Percentiles rank a stretch among this genome's conserved stretches.
Evolutionary conservation across 2,329 filamentous ascomycete genomes (phyloP).

Genomic region (Ceratocystis albifundus): DNA sequence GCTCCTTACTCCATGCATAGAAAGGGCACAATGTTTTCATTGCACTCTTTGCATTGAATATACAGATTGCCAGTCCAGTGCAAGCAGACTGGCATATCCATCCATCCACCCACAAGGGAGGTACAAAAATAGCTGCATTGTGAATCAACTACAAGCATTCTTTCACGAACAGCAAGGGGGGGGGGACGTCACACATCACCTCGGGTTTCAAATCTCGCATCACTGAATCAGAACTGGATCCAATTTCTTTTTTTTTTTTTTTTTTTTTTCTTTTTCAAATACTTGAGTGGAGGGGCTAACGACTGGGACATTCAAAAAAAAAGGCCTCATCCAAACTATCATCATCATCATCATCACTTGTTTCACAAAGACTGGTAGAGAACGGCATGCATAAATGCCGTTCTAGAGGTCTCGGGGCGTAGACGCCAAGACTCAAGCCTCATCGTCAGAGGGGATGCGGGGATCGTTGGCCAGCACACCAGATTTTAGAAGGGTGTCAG

Average conservation of each 20-base stretch:
- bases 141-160: too few relatives aligned
- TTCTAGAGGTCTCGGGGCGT: background rate
- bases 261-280: too few relatives aligned
- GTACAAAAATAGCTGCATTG: too few relatives aligned
- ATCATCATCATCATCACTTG: background rate
- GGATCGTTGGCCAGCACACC: conserved; percentile 66
- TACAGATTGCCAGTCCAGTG: too few relatives aligned
- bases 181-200: background rate
- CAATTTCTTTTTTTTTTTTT: too few relatives aligned
- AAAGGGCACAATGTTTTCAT: too few relatives aligned
- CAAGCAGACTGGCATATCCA: too few relatives aligned
- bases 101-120: too few relatives aligned
- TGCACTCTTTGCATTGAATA: too few relatives aligned
- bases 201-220: background rate
- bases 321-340: background rate
- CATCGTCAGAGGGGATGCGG: conserved; percentile 37
- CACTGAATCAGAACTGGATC: background rate
- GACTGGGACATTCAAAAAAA: conserved; percentile 9
- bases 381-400: background rate
- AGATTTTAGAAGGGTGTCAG: conserved; percentile 64
- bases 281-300: conserved; percentile 7
- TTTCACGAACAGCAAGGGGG: too few relatives aligned
- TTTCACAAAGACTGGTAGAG: background rate
- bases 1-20: too few relatives aligned
- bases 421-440: background rate